Evolutionary conservation across 2,329 filamentous ascomycete species (phyloP).

Genomic region (Arthrobotrys conoides): DNA sequence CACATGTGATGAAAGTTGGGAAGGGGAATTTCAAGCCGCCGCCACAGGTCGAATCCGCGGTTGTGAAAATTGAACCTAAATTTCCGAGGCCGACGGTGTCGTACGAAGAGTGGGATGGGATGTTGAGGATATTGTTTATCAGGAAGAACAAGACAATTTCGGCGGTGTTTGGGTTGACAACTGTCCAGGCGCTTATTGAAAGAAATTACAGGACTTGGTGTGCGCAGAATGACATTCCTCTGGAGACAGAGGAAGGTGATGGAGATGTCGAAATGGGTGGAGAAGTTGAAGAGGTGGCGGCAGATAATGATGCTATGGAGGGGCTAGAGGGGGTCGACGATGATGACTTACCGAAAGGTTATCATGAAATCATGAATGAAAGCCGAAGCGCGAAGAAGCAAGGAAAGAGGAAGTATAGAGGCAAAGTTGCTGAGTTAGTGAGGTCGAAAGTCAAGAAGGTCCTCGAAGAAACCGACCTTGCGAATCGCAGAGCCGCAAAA

Average conservation of each 20-base stretch:
- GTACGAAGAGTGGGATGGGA: constrained; percentile 95
- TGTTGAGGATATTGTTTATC: constrained; percentile 85
- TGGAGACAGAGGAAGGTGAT: constrained; percentile 65
- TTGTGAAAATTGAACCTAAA: constrained; percentile 91
- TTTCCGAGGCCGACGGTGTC: constrained; percentile 86
- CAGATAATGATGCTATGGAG: constrained; percentile 69
- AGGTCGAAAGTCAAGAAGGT: constrained; percentile 88
- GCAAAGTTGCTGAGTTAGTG: constrained; percentile 84
- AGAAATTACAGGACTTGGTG: constrained; percentile 92
- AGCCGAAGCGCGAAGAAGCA: constrained; percentile 66
- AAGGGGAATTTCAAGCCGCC: constrained; percentile 97
- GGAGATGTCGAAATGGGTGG: constrained; percentile 58
- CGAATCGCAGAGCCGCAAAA: constrained; percentile 84
- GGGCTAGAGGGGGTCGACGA: constrained; percentile 72
- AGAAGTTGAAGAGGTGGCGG: constrained; percentile 37
- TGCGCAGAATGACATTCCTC: constrained; percentile 79
- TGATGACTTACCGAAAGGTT: constrained; percentile 67
- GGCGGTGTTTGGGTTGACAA: constrained; percentile 81
- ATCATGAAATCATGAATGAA: constrained; percentile 68
- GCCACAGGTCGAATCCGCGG: constrained; percentile 90
- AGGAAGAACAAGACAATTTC: constrained; percentile 92
- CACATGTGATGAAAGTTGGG: constrained; percentile 77
- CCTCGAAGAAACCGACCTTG: constrained; percentile 82
- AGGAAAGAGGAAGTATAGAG: constrained; percentile 76
- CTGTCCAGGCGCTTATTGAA: constrained; percentile 85